These are phyloP conservation scores for Jacaranda mimosifolia DNA, from an alignment of 257 asterid species.

Conservation along the genomic window DNA sequence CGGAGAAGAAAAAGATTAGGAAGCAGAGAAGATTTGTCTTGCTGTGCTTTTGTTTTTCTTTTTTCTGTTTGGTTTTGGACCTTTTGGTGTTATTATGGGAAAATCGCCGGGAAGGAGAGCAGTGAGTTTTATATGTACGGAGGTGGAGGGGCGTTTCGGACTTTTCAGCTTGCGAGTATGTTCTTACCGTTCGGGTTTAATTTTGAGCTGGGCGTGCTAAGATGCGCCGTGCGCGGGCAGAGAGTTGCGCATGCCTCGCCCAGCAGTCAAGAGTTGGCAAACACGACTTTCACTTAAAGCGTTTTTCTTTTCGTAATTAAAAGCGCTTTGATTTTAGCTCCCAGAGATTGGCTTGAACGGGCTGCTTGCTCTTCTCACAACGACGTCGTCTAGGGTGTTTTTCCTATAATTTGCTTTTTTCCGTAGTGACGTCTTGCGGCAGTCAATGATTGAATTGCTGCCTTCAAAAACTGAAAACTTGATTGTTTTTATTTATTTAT, in stretches of 20 bases:
- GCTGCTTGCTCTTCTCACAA: background rate
- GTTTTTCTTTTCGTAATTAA: background rate
- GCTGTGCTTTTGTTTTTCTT: conserved; percentile 18
- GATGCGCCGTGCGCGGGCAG: conserved; percentile 28
- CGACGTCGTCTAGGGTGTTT: background rate
- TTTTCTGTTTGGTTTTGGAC: background rate
- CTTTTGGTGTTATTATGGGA: conserved; percentile 45
- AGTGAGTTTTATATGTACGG: conserved; percentile 38
- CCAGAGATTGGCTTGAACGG: background rate
- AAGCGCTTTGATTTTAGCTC: background rate
- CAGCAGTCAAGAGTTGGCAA: background rate
- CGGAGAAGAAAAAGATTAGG: conserved; percentile 18
- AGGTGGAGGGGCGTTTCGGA: conserved; percentile 41
- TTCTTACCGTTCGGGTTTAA: conserved; percentile 34
- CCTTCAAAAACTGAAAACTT: too few species aligned
- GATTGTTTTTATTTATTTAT: too few species aligned
- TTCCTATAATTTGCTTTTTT: too few species aligned
- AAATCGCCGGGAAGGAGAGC: conserved; percentile 60
- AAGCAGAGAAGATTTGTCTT: conserved; percentile 38
- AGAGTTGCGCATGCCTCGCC: background rate
- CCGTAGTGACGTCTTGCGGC: too few species aligned
- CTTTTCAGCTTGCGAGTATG: conserved; percentile 14
- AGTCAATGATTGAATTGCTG: too few species aligned
- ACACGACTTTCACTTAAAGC: conserved; percentile 7
- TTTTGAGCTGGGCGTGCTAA: conserved; percentile 35